These are phyloP conservation scores for Sporothrix inflata DNA, from an alignment of 2,329 filamentous ascomycete species.

Conservation along the genomic window DNA sequence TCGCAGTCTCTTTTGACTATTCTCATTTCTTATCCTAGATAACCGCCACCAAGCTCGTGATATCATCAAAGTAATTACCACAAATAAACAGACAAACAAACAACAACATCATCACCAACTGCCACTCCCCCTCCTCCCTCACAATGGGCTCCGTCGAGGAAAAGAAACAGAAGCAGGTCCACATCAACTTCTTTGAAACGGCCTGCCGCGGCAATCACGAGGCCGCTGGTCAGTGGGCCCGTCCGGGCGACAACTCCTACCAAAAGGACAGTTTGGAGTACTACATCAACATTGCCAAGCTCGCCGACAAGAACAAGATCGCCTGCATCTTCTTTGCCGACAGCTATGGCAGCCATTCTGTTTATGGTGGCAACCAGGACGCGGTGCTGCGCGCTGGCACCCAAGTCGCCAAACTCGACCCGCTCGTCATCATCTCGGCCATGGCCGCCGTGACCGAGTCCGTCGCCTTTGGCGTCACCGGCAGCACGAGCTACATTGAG, in stretches of 20 bases:
- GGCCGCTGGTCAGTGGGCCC: conserved; percentile 24
- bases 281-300: conserved; percentile 28
- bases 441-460: conserved; percentile 34
- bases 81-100: neutral
- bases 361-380: conserved; percentile 25
- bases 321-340: conserved; percentile 30
- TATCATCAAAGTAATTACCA: neutral
- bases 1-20: neutral
- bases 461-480: conserved; percentile 32
- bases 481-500: conserved; percentile 28
- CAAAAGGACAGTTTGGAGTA: conserved; percentile 27
- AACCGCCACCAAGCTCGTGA: neutral
- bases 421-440: conserved; percentile 27
- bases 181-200: conserved; percentile 26
- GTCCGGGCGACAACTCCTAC: conserved; percentile 24
- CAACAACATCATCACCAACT: neutral
- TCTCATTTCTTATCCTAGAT: neutral
- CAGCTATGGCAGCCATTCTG: conserved; percentile 18
- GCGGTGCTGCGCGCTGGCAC: conserved; percentile 1
- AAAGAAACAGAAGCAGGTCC: conserved; percentile 35
- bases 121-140: neutral
- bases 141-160: conserved; percentile 16
- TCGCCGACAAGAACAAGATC: conserved; percentile 26
- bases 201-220: conserved; percentile 20
- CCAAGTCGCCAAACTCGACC: conserved; percentile 25